Base-by-base conservation (phyloP, 192 early-diverging fungal species). In the Oehlia diaphana region DNA sequence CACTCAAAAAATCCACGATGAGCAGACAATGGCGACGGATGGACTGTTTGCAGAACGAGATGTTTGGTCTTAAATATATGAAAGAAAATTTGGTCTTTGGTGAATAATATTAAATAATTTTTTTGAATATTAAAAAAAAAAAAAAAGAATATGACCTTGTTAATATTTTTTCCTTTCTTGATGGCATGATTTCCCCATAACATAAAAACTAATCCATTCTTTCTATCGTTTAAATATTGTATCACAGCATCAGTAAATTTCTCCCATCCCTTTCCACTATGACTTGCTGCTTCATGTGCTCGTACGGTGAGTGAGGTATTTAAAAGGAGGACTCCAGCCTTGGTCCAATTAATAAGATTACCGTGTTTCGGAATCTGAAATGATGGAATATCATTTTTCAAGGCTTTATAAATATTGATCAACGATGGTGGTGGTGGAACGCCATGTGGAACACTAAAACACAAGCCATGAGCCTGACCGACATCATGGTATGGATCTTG, bases 101-200 rank as follows among this genome's bases (percentile, higher is more conserved):
- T 75, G 10, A 19, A 53, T 39, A 74, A 47, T 63, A 73, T 12
- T 7, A 19, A 9, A n/a, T 37, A 37, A 37, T 42, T 31, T 31
- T 39, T 42, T 42, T 42, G 39, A 42, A 42, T 42, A 37, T 37
- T 37, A 31, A 37, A 42, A 42, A 42, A 8, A 42, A 42, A 42
- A 42, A 0, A 37, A 37, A 4, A 3, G 23, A 33, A 50, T 62
- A 69, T 79, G 23, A 81, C 78, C 65, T 87, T 90, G 74, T 97
- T 91, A 44, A 98, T 90, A 8, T 72, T 76, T 2, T 85, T 80
- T 16, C 93, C 94, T 74, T 96, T 95, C 86, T 96, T 96, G 82
- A 95, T 94, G 28, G 96, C 96, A 80, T 93, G 91, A 28, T 86
- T 80, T 26, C 97, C 97, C 97, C 97, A 99, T 33, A 98, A 88